phyloP scores from a whole-genome alignment of 441 rosid genomes.

The Dalechampia spathulata region DNA sequence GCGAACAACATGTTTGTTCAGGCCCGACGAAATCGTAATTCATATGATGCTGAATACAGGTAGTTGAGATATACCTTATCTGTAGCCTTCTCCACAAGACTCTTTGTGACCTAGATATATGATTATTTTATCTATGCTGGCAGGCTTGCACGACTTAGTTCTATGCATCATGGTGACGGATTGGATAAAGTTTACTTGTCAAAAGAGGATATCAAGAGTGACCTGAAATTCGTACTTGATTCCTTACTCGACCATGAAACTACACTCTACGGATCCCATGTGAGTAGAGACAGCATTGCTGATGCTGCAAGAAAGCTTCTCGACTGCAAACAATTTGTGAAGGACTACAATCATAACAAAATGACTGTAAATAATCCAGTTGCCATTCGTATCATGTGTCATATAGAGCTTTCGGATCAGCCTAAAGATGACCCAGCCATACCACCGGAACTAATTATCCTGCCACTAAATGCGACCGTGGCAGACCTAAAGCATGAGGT shows the following conservation, averaged over 20 bases:
- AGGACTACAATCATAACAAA: conserved; percentile 31
- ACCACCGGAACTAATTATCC: conserved; percentile 47
- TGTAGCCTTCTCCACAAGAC: neutral
- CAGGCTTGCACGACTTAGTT: conserved; percentile 41
- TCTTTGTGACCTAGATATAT: neutral
- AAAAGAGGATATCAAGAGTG: conserved; percentile 38
- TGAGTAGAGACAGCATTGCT: conserved; percentile 26
- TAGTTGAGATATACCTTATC: conserved; percentile 10
- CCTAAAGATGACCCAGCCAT: conserved; percentile 38
- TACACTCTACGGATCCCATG: conserved; percentile 25
- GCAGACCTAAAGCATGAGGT: conserved; percentile 50
- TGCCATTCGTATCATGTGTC: conserved; percentile 39
- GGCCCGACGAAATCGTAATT: conserved; percentile 27
- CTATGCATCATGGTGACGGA: conserved; percentile 18
- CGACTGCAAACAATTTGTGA: conserved; percentile 70
- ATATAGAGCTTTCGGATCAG: conserved; percentile 44
- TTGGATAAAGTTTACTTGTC: conserved; percentile 23
- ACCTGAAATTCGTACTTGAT: conserved; percentile 43
- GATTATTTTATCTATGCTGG: neutral
- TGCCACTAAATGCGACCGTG: conserved; percentile 44
- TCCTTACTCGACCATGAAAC: conserved; percentile 45
- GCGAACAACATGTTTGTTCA: conserved; percentile 37
- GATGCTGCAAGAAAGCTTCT: conserved; percentile 52
- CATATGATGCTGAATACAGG: conserved; percentile 58
- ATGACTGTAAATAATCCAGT: conserved; percentile 17